These are phyloP conservation scores for Megacollybia marginata DNA, from an alignment of 768 basidiomycete genomes.

Conservation along the genomic window DNA sequence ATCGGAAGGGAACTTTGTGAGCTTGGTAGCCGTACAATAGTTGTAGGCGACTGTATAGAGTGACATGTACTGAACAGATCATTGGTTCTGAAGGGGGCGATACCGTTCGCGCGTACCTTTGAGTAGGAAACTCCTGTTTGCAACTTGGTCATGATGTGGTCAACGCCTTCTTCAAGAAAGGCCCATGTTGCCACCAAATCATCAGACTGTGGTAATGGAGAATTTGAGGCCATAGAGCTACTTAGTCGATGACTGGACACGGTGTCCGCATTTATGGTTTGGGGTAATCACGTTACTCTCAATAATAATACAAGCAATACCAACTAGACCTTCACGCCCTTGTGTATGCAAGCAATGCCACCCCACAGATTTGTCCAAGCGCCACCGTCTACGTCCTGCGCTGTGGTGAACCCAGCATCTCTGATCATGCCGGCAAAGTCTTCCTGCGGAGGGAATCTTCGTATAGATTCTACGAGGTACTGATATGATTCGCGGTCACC, in stretches of 20 bases:
- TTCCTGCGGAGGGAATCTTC: conserved; percentile 81
- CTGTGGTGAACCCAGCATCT: conserved; percentile 76
- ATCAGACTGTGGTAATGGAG: no score
- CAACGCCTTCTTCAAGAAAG: conserved; percentile 51
- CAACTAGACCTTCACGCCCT: conserved; percentile 66
- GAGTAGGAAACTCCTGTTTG: conserved; percentile 86
- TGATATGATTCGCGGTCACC: conserved; percentile 94
- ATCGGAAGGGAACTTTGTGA: no score
- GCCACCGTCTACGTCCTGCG: conserved; percentile 67
- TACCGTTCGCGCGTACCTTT: not conserved
- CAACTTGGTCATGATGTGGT: conserved; percentile 89
- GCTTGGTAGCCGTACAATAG: conserved; percentile 79
- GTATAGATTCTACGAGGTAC: conserved; percentile 96
- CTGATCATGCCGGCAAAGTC: conserved; percentile 87
- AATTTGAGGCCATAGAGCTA: no score
- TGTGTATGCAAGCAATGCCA: conserved; percentile 82
- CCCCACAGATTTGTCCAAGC: conserved; percentile 85
- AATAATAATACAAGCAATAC: not conserved
- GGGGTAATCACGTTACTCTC: not conserved
- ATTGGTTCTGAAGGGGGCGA: not conserved
- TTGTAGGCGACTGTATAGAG: conserved; percentile 93
- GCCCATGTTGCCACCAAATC: conserved; percentile 81
- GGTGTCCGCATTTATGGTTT: no score
- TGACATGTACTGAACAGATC: conserved; percentile 67
- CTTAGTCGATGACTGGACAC: no score